phyloP scores from a whole-genome alignment of 192 early-diverging fungal species.

The Globomyces pollinis-pini region DNA sequence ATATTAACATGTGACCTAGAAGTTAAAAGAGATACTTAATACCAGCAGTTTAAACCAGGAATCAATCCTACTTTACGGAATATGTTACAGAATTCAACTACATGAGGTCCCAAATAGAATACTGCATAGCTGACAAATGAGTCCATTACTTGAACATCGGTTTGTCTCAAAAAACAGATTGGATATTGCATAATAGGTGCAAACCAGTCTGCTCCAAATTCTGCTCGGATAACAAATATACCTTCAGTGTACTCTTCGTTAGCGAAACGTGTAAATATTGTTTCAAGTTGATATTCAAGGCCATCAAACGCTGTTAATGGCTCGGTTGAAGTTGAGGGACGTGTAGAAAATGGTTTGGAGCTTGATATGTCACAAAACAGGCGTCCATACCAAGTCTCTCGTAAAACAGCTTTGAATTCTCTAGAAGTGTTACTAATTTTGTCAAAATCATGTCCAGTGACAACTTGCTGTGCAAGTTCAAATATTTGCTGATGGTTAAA shows the following conservation, averaged over 20 bases:
- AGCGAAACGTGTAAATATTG: slow-evolving; percentile 45
- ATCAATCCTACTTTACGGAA: slow-evolving; percentile 44
- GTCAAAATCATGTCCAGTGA: slow-evolving; percentile 34
- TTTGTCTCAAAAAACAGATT: slow-evolving; percentile 32
- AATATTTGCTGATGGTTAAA: slow-evolving; percentile 38
- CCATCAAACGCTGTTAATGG: slow-evolving; percentile 24
- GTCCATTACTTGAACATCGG: neutral
- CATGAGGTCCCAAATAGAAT: slow-evolving; percentile 41
- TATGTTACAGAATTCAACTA: slow-evolving; percentile 37
- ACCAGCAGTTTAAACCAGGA: slow-evolving; percentile 48
- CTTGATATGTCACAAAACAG: slow-evolving; percentile 35
- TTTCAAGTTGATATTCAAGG: slow-evolving; percentile 36
- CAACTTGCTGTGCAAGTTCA: slow-evolving; percentile 36
- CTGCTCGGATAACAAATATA: slow-evolving; percentile 42
- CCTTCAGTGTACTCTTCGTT: slow-evolving; percentile 43
- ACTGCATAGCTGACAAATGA: slow-evolving; percentile 10
- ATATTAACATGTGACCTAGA: neutral
- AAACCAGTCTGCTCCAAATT: slow-evolving; percentile 56
- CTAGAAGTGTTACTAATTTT: slow-evolving; percentile 30
- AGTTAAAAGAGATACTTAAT: slow-evolving; percentile 6
- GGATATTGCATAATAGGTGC: slow-evolving; percentile 50
- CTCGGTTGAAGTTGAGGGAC: neutral
- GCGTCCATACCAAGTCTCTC: slow-evolving; percentile 37
- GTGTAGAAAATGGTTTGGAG: slow-evolving; percentile 33
- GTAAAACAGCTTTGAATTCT: slow-evolving; percentile 31